Conservation (phyloP, 768 basidiomycete genomes). For the Pleurotus platypus region DNA sequence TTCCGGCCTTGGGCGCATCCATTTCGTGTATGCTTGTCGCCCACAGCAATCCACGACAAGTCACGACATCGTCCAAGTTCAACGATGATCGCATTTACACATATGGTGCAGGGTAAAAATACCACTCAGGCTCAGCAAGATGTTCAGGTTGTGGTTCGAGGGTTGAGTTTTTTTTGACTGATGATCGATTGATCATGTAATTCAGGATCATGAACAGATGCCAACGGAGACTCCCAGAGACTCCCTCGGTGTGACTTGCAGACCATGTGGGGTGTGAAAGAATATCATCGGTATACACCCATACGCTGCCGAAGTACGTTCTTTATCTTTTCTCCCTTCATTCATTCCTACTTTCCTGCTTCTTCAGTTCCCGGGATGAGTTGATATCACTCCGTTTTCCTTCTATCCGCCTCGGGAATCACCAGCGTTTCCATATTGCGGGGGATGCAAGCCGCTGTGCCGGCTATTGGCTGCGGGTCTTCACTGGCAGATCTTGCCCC, state of each 20-base stretch:
- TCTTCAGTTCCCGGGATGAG: too few species aligned
- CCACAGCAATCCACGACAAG: background rate
- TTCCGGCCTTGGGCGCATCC: background rate
- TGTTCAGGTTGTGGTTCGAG: conserved; percentile 1
- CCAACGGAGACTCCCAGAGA: too few species aligned
- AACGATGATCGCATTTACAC: background rate
- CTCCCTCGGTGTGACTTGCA: background rate
- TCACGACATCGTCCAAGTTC: too few species aligned
- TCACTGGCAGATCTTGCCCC: too few species aligned
- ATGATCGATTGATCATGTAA: conserved; percentile 2
- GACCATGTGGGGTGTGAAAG: background rate
- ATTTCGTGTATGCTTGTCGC: background rate
- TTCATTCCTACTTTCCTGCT: background rate
- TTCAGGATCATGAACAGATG: conserved; percentile 4
- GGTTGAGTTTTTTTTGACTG: conserved; percentile 3
- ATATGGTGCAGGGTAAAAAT: background rate
- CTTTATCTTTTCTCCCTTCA: background rate
- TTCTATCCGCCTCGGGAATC: conserved; percentile 6
- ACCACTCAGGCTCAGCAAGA: conserved; percentile 2
- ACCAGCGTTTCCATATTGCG: background rate
- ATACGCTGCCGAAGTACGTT: conserved; percentile 7
- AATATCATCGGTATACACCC: background rate
- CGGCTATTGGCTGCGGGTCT: too few species aligned
- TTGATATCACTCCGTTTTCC: too few species aligned
- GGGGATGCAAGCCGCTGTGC: too few species aligned